These are phyloP conservation scores for Populus hybrid DNA, from an alignment of 441 rosid species.

Conservation along the genomic window DNA sequence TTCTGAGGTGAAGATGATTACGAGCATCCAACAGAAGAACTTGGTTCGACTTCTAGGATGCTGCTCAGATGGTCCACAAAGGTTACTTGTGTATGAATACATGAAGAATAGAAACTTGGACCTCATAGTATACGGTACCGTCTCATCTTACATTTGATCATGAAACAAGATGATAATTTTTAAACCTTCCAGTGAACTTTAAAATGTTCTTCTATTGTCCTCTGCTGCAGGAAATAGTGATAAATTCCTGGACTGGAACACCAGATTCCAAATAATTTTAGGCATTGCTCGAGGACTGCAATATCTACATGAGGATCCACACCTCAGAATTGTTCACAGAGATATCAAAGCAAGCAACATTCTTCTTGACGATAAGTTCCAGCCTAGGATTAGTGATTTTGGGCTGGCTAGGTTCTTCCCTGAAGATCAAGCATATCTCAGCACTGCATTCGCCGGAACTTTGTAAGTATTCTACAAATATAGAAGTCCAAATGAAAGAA, in stretches of 20 bases:
- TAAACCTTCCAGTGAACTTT: neutral
- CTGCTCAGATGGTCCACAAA: conserved; percentile 51
- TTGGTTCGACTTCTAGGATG: conserved; percentile 53
- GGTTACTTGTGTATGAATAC: conserved; percentile 55
- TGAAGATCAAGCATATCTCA: conserved; percentile 68
- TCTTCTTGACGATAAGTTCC: conserved; percentile 65
- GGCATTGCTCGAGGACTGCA: conserved; percentile 67
- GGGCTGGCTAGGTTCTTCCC: conserved; percentile 74
- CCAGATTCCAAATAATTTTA: conserved; percentile 49
- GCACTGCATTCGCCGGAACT: conserved; percentile 70
- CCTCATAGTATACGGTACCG: conserved; percentile 49
- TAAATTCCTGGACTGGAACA: conserved; percentile 43
- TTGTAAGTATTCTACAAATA: conserved; percentile 39
- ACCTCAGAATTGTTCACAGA: conserved; percentile 54
- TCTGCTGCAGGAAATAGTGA: conserved; percentile 35
- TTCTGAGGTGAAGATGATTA: conserved; percentile 69
- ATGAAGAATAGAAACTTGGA: conserved; percentile 59
- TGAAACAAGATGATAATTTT: neutral
- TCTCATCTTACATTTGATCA: conserved; percentile 9
- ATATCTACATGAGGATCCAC: conserved; percentile 66
- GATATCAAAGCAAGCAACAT: conserved; percentile 77
- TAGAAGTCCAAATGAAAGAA: neutral
- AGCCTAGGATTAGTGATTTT: conserved; percentile 62
- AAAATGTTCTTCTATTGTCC: neutral
- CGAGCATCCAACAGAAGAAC: conserved; percentile 54